Evolutionary conservation across 2,329 filamentous ascomycete genomes (phyloP).

Genomic region (Catunica adiposa): DNA sequence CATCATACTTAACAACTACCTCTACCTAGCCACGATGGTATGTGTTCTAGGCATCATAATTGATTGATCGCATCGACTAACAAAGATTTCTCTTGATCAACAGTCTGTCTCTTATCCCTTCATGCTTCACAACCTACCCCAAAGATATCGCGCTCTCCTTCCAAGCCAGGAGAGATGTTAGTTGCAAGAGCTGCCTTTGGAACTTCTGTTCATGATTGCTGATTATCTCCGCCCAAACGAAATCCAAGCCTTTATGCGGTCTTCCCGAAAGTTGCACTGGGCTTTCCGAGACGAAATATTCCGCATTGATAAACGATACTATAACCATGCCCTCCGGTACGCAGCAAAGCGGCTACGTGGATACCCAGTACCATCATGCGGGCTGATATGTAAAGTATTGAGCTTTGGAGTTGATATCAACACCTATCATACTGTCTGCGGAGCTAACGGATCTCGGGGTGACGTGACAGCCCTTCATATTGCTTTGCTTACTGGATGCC

Average conservation of each 20-base stretch:
- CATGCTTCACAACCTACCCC: no score
- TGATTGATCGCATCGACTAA: no score
- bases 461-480: conserved; percentile 8
- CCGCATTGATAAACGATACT: neutral
- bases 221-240: conserved; percentile 2
- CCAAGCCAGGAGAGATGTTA: no score
- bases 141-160: neutral
- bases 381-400: conserved; percentile 5
- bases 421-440: neutral
- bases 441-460: neutral
- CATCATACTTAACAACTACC: neutral
- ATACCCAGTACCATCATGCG: neutral
- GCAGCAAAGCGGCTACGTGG: neutral
- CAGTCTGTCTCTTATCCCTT: no score
- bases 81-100: no score
- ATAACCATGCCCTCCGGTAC: conserved; percentile 5
- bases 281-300: conserved; percentile 6
- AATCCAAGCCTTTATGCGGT: conserved; percentile 1
- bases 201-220: conserved; percentile 1
- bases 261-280: neutral
- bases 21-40: neutral
- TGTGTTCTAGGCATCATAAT: no score
- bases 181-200: neutral
- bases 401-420: conserved; percentile 6
- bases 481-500: conserved; percentile 2